Base-by-base conservation (phyloP, 805 yeast species). In the Ogataea haglerorum region DNA sequence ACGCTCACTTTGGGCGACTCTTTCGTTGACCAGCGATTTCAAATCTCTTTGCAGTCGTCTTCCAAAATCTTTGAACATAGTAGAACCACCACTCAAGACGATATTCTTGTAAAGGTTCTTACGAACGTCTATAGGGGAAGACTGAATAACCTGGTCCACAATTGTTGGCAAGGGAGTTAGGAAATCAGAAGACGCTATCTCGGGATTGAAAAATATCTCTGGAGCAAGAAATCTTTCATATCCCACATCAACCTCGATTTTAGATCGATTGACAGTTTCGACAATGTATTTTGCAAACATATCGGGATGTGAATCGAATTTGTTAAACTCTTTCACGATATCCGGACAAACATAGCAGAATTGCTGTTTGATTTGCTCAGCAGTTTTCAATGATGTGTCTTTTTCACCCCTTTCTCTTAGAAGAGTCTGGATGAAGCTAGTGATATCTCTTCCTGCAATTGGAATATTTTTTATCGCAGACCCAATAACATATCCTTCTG, bases 401-500 rank as follows among this genome's bases (percentile, higher is more conserved):
- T 78, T 72, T 70, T 93, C 99, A 53, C 96, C 96, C 66, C 99
- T 82, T 63, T 93, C 99, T 70, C 99, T 85, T 54, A 93, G 73
- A 60, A 93, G 71, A 33, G 87, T 80, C 70, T 93, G 99, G 51
- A 93, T 89, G 62, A 93, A 93, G 49, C 80, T 75, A 2, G 99
- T 93, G 54, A 93, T 91, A 63, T 93, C 99, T 67, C 99, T 82
- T 56, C 99, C 99, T 0, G 99, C 99, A 65, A 93, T 84, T 44
- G 99, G 99, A 44, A 93, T 88, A 64, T 93, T 91, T 61, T 93
- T 93, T 63, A 93, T 93, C 23, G 97, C 95, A 10, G 95, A 82
- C 5, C 98, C 99, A 62, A 93, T 93, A 24, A 93, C 99, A 61
- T 93, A 93, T 45, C 99, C 99, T 68, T 93, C 99, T 19, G 99